Evolutionary conservation across 371 early-diverging fungal species (phyloP).

Genomic region (Choanephora cucurbitarum): DNA sequence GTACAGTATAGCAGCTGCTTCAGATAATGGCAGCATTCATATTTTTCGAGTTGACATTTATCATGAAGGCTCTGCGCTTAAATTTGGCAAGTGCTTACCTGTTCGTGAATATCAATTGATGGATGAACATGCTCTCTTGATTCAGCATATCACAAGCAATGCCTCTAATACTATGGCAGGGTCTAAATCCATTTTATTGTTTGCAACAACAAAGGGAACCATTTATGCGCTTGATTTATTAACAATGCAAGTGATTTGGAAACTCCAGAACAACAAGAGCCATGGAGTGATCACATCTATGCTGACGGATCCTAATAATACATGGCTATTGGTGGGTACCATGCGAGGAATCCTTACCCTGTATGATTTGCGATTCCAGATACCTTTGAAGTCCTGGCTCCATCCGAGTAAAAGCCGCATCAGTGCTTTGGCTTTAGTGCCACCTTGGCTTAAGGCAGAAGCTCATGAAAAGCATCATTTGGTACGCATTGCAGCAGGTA

Average conservation of each 20-base stretch:
- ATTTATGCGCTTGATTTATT: slow-evolving; percentile 79
- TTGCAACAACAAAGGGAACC: slow-evolving; percentile 76
- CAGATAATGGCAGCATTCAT: slow-evolving; percentile 85
- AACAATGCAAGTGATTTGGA: slow-evolving; percentile 71
- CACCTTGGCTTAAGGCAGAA: slow-evolving; percentile 39
- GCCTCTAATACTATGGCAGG: slow-evolving; percentile 58
- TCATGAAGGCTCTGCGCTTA: slow-evolving; percentile 45
- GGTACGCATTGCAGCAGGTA: slow-evolving; percentile 68
- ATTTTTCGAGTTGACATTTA: slow-evolving; percentile 65
- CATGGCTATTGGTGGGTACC: slow-evolving; percentile 82
- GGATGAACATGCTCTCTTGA: slow-evolving; percentile 67
- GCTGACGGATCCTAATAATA: slow-evolving; percentile 62
- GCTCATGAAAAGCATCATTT: slow-evolving; percentile 31
- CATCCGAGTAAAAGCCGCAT: slow-evolving; percentile 79
- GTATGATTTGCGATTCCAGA: slow-evolving; percentile 85
- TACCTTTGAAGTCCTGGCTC: slow-evolving; percentile 76
- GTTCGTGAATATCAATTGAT: slow-evolving; percentile 58
- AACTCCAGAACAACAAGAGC: slow-evolving; percentile 56
- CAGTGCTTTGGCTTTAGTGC: slow-evolving; percentile 57
- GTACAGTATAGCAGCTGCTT: slow-evolving; percentile 82
- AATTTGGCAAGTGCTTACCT: slow-evolving; percentile 64
- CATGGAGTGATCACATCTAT: slow-evolving; percentile 72
- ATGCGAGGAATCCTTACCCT: slow-evolving; percentile 79
- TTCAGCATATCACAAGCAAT: slow-evolving; percentile 75
- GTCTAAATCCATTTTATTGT: slow-evolving; percentile 73